Evolutionary conservation across 306 rosid species (phyloP).

Genomic region (Luffa acutangula): DNA sequence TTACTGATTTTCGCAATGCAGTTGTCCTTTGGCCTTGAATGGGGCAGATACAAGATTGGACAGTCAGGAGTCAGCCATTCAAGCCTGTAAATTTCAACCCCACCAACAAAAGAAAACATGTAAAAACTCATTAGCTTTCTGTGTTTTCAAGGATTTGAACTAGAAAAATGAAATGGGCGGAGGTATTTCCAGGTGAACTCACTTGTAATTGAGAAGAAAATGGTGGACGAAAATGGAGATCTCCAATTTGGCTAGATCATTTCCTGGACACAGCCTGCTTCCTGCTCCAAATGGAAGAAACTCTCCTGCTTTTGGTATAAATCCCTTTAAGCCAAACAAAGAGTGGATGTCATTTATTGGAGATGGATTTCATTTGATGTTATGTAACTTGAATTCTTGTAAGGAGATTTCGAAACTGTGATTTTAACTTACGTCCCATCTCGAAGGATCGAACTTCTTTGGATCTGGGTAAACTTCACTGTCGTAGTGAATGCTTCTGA

Average conservation of each 20-base stretch:
- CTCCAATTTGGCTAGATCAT: constrained; percentile 40
- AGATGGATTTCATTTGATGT: background rate
- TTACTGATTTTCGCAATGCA: constrained; percentile 31
- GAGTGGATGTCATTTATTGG: background rate
- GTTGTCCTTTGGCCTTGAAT: constrained; percentile 31
- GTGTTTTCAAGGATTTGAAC: background rate
- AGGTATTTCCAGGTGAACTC: constrained; percentile 2
- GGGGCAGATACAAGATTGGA: constrained; percentile 17
- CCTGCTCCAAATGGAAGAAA: constrained; percentile 51
- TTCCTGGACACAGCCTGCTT: constrained; percentile 33
- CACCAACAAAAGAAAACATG: background rate
- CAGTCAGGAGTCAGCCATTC: constrained; percentile 27
- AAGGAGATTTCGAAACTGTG: background rate
- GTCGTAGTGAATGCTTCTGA: constrained; percentile 26
- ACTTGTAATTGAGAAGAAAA: constrained; percentile 44
- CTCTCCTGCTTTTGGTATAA: constrained; percentile 16
- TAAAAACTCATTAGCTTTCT: background rate
- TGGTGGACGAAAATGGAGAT: constrained; percentile 32
- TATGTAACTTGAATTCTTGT: background rate
- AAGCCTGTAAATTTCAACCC: constrained; percentile 21
- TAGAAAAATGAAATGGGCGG: background rate
- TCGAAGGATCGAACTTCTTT: constrained; percentile 32
- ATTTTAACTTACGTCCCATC: constrained; percentile 36
- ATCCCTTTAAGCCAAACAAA: constrained; percentile 14
- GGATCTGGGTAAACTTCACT: constrained; percentile 25